Base-by-base conservation (phyloP, 208 protist genomes). In the Acanthamoeba lenticulata region DNA sequence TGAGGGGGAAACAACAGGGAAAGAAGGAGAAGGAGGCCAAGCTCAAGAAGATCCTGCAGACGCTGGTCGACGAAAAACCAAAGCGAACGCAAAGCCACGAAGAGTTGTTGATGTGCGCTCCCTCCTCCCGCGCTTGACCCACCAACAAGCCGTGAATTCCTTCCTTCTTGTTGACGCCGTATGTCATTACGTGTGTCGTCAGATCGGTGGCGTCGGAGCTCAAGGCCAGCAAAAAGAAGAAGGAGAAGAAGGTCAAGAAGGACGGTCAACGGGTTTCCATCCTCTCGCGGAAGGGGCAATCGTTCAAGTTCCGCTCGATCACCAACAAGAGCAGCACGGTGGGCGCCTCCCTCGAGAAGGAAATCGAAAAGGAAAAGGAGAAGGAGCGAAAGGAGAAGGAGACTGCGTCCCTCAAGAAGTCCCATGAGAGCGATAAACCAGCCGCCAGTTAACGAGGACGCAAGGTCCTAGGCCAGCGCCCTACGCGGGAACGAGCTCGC, bases 171-270 rank as follows among this genome's bases (percentile, higher is more conserved):
- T 67, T 67, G 29, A 27, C 5, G 45, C 15, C 15, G 15, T 52
- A 52, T 69, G 5, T 27, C 60, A 29, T 69, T 6, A 69, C 6
- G 13, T 69, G 13, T 52, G 29, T 69, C 6, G 27, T 69, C 44
- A 86, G 77, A 57, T 60, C 85, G 0, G 24, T 91, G 24, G 85
- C 85, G 40, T 74, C 57, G 9, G 85, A 91, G 85, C 55, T 91
- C 7, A 91, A 91, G 55, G 85, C 85, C 21, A 91, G 47, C 85
- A 91, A 91, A n/a, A 91, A 91, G 40, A 91, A 91, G 55, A 91
- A 91, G 52, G 85, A 91, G 85, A 91, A 91, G 85, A 72, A 91
- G 57, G n/a, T 34, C 77, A 86, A 91, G 55, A 91, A 91, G 85
- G 42, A 69, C 7, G 7, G 44, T 13, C 49, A 91, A 27, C 57